Base-by-base conservation (phyloP, 306 rosid genomes). In the Medicago arabica region DNA sequence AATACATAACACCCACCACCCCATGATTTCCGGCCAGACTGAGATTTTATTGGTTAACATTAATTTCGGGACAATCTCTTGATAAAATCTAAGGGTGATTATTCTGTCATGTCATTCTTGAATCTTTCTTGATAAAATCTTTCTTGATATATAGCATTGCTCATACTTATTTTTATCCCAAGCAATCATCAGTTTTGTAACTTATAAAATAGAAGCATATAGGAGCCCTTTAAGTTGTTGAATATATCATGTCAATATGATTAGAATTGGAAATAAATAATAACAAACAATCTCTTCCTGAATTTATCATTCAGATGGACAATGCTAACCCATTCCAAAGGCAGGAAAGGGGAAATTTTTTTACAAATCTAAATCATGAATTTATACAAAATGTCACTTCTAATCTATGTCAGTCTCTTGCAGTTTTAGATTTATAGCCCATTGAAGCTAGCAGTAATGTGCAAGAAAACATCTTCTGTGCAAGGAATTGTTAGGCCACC, bases 401-500 rank as follows among this genome's bases (percentile, higher is more conserved):
- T 46, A 68, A 67, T 67, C 46, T 9, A n/a, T 7, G 51, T 71
- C 11, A 71, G 21, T 53, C 9, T 11, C n/a, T n/a, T 9, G 1
- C 23, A 1, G 17, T 31, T 31, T n/a, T 28, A 51, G 69, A 59
- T 21, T 59, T 59, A 9, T 3, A 43, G 77, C 2, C 57, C 68
- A 41, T 15, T 58, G 23, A 72, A 41, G 28, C 16, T 16, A 41
- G 67, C 58, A 40, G 68, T 57, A 11, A 72, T n/a, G 8, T 41
- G 53, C 14, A 72, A 14, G 67, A 72, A 72, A 16, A 25, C 21
- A 61, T 34, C 41, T 61, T 31, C 13, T 15, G 21, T 8, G 21
- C 67, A 61, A 15, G 67, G 67, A 61, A 61, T 61, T 7, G 67
- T 61, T 7, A 61, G 67, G 13, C 67, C 67, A 6, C 67, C 67